A percentile compares a stretch with the other conserved stretches of the same genome.
These are phyloP conservation scores for Podosphaera fusca DNA, from an alignment of 2,329 filamentous ascomycete genomes.

Conservation along the genomic window DNA sequence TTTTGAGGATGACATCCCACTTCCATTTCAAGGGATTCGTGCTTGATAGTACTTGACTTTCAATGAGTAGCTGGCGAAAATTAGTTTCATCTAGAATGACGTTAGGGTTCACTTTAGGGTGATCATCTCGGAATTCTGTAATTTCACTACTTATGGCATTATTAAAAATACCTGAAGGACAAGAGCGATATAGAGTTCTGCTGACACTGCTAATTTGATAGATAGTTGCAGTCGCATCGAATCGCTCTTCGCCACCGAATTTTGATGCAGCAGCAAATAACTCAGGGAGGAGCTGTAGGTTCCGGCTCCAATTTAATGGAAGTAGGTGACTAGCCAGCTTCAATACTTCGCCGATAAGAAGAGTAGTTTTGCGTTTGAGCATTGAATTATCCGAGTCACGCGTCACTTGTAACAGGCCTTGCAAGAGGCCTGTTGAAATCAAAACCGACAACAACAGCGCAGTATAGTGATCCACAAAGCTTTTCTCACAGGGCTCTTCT, in stretches of 20 bases:
- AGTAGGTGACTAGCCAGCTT: constrained; percentile 73
- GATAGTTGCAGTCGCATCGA: constrained; percentile 68
- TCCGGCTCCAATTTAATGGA: constrained; percentile 58
- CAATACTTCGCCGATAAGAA: constrained; percentile 75
- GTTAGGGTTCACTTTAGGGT: constrained; percentile 27
- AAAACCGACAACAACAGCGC: constrained; percentile 69
- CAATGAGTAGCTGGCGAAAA: constrained; percentile 41
- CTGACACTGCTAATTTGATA: constrained; percentile 98
- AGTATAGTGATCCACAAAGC: constrained; percentile 84
- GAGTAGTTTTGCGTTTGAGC: constrained; percentile 67
- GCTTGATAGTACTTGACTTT: constrained; percentile 69
- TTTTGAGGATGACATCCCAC: constrained; percentile 75
- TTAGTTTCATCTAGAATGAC: constrained; percentile 35
- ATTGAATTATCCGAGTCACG: constrained; percentile 43
- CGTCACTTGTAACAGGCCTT: constrained; percentile 37
- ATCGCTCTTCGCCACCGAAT: constrained; percentile 48
- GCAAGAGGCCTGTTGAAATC: constrained; percentile 55
- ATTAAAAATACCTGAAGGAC: constrained; percentile 18
- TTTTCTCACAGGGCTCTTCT: constrained; percentile 52
- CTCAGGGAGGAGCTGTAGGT: constrained; percentile 71
- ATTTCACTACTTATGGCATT: constrained; percentile 19
- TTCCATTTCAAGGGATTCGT: constrained; percentile 93
- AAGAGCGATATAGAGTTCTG: constrained; percentile 66
- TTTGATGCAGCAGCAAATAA: constrained; percentile 56
- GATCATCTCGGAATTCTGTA: constrained; percentile 29